Evolutionary conservation across 1,284 basidiomycete genomes (phyloP).

Genomic region (Calocybe gambosa): DNA sequence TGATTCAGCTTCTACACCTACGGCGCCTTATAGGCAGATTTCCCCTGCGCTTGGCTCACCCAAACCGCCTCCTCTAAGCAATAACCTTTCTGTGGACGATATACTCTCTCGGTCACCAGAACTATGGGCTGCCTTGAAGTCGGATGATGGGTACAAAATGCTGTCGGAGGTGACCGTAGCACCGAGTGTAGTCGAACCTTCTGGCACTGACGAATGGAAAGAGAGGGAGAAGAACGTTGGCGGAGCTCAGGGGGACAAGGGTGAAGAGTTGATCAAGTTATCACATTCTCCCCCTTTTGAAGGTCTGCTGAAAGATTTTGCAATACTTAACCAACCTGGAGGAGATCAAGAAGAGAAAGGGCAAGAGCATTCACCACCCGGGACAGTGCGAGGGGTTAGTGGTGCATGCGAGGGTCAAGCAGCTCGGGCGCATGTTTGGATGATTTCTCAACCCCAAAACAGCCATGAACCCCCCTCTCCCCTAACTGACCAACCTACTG

Average conservation of each 20-base stretch:
- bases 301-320: neutral
- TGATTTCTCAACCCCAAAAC: conserved; percentile 8
- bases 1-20: conserved; percentile 29
- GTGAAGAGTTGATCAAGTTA: conserved; percentile 6
- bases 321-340: neutral
- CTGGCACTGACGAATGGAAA: neutral
- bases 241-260: neutral
- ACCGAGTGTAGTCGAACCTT: neutral
- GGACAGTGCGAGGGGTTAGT: neutral
- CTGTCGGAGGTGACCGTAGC: neutral
- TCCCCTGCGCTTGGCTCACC: conserved; percentile 7
- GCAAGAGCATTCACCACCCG: neutral
- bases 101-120: conserved; percentile 31
- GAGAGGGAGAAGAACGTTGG: neutral
- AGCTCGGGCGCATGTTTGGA: conserved; percentile 15
- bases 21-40: conserved; percentile 9
- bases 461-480: conserved; percentile 38
- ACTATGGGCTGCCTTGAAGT: neutral
- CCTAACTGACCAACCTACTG: conserved; percentile 28
- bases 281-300: conserved; percentile 3
- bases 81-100: conserved; percentile 31
- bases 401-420: conserved; percentile 4
- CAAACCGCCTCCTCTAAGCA: neutral
- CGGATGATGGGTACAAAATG: neutral
- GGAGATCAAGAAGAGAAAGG: neutral